Percentiles rank a stretch among this genome's conserved stretches.
Evolutionary conservation across 2,329 filamentous ascomycete genomes (phyloP).

Genomic region (Colletotrichum lupini): DNA sequence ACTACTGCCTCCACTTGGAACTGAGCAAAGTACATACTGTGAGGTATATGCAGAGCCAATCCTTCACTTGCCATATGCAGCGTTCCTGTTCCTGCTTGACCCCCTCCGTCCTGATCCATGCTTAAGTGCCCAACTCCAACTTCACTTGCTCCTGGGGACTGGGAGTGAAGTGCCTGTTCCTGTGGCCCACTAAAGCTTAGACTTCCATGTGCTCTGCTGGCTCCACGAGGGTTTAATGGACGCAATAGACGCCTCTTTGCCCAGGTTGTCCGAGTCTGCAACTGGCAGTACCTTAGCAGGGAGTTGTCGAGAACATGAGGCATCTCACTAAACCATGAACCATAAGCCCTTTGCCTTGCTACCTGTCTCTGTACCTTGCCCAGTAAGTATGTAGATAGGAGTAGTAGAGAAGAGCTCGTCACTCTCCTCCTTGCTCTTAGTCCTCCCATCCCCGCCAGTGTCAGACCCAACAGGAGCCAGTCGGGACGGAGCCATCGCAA

Average conservation of each 20-base stretch:
- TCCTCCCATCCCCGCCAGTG: neutral
- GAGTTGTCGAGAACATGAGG: neutral
- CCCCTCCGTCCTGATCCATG: neutral
- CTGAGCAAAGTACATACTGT: neutral
- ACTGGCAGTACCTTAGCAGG: neutral
- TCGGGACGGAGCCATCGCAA: neutral
- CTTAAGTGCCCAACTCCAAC: neutral
- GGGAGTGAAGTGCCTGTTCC: neutral
- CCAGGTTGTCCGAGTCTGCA: neutral
- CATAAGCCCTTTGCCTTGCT: neutral
- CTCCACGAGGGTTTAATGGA: slow-evolving; percentile 26
- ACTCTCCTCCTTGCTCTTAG: neutral
- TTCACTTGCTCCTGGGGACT: neutral
- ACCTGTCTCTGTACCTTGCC: no score
- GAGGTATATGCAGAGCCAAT: no score
- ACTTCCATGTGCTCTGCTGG: slow-evolving; percentile 2
- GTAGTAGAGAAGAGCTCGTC: neutral
- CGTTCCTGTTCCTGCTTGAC: neutral
- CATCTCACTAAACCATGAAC: neutral
- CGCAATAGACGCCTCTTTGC: neutral
- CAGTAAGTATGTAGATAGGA: no score
- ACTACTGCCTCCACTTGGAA: neutral
- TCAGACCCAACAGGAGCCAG: neutral
- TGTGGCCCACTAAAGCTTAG: slow-evolving; percentile 30
- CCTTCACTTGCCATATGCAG: neutral